Evolutionary conservation across 495 filamentous ascomycete genomes (phyloP), one percentile per base, ranked within the genome.

Genomic region (Cercophora samala): DNA sequence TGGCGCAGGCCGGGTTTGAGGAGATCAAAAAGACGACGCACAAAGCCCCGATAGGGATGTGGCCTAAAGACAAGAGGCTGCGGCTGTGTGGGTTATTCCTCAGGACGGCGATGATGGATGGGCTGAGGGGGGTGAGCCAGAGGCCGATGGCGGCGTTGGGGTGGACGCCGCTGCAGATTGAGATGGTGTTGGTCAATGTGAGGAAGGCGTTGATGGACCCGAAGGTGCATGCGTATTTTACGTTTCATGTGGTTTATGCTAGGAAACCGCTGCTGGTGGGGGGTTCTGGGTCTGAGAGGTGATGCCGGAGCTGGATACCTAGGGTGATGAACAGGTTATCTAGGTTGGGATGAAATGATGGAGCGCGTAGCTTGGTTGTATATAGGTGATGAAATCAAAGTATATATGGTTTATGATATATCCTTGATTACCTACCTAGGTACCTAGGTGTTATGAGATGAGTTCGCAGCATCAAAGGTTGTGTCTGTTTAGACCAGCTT

Each of bases 111-210:
- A 69, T 77, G 61, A 73, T 80, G 74, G 75, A 76, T 56, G 78
- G 78, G 2, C 68, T 80, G 58, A 18, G 71, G 8, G 78, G 78
- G 3, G n/a, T 80, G 5, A 70, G 69, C 6, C 59, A 68, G 19
- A 54, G 72, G 58, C 77, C 78, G 19, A 62, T 80, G 5, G 62
- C 52, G 23, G 77, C 74, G 22, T 69, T 79, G 1, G 75, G 75
- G 1, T 76, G 77, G 75, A 79, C 76, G 32, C 68, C 61, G 60
- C 22, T 74, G 60, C 75, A 80, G 68, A 80, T 80, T 22, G 78
- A 80, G 70, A 74, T 78, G 69, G 75, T 79, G 18, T 66, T 80
- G 51, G 70, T 79, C 11, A 77, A 79, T 18, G 78, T 80, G 32
- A 62, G 78, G 1, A 77, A 75, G 69, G 70, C 73, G 23, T 26